A percentile compares a stretch with the other conserved stretches of the same genome.
Conservation (phyloP, 495 filamentous ascomycete species). For the Talaromyces stipitatus region DNA sequence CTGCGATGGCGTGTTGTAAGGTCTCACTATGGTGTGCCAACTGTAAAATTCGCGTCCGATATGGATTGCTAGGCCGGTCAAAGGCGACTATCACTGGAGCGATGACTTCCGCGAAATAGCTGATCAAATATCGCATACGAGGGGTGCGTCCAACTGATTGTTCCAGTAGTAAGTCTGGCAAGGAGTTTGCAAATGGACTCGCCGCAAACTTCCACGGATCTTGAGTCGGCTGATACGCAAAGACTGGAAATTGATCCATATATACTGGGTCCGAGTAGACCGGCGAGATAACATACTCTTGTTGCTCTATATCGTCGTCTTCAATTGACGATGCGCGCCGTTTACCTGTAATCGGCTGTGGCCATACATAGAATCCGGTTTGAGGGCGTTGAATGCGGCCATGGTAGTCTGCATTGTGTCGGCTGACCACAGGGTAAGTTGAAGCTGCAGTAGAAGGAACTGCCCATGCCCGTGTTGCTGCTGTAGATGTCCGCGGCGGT, state of each 20-base stretch:
- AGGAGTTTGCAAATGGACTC: conserved; percentile 7
- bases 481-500: background rate
- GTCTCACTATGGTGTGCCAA: conserved; percentile 73
- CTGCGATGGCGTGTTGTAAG: conserved; percentile 86
- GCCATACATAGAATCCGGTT: background rate
- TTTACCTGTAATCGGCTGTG: background rate
- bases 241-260: background rate
- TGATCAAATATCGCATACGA: conserved; percentile 50
- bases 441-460: background rate
- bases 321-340: background rate
- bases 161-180: conserved; percentile 27
- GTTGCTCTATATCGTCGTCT: background rate
- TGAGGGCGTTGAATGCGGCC: background rate
- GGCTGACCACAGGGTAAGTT: background rate
- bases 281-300: background rate
- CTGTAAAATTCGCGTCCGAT: conserved; percentile 72
- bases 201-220: conserved; percentile 23
- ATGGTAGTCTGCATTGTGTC: background rate
- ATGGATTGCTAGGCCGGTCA: conserved; percentile 78
- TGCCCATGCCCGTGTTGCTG: background rate
- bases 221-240: background rate
- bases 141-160: conserved; percentile 45
- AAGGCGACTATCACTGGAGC: conserved; percentile 87
- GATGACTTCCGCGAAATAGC: conserved; percentile 74
- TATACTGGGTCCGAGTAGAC: background rate